Evolutionary conservation across 2,329 filamentous ascomycete genomes (phyloP).

Genomic region (Trichoderma sp.): DNA sequence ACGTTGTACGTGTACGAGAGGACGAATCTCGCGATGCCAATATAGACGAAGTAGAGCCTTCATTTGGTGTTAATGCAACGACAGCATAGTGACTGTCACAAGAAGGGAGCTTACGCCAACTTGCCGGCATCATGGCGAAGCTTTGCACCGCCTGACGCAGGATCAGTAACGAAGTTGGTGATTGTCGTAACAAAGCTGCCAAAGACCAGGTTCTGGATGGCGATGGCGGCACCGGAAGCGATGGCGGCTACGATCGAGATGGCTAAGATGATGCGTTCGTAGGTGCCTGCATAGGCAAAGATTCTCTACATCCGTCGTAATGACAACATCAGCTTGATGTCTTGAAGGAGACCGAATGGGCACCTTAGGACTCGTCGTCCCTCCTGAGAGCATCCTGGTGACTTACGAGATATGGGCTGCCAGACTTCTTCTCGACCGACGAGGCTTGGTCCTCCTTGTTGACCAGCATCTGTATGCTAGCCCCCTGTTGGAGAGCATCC

Average conservation of each 20-base stretch:
- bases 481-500: not conserved
- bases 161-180: slow-evolving; percentile 39
- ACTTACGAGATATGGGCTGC: slow-evolving; percentile 20
- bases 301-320: slow-evolving; percentile 16
- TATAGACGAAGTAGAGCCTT: slow-evolving; percentile 60
- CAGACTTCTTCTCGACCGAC: slow-evolving; percentile 6
- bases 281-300: not conserved
- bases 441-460: not conserved
- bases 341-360: not conserved
- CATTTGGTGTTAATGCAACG: slow-evolving; percentile 46
- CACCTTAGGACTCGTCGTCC: not conserved
- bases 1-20: slow-evolving; percentile 52
- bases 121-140: slow-evolving; percentile 40
- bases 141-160: slow-evolving; percentile 31
- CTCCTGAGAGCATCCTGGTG: too few species aligned
- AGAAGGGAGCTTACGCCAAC: slow-evolving; percentile 36
- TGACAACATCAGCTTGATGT: not conserved
- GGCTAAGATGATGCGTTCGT: slow-evolving; percentile 6
- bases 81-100: not conserved
- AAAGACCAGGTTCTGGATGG: slow-evolving; percentile 46
- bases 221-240: slow-evolving; percentile 44
- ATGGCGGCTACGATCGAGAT: slow-evolving; percentile 38
- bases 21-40: slow-evolving; percentile 57
- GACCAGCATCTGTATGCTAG: not conserved
- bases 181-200: slow-evolving; percentile 44